phyloP scores from a whole-genome alignment of 2,329 filamentous ascomycete species.

The Tolypocladium ophioglossoides region DNA sequence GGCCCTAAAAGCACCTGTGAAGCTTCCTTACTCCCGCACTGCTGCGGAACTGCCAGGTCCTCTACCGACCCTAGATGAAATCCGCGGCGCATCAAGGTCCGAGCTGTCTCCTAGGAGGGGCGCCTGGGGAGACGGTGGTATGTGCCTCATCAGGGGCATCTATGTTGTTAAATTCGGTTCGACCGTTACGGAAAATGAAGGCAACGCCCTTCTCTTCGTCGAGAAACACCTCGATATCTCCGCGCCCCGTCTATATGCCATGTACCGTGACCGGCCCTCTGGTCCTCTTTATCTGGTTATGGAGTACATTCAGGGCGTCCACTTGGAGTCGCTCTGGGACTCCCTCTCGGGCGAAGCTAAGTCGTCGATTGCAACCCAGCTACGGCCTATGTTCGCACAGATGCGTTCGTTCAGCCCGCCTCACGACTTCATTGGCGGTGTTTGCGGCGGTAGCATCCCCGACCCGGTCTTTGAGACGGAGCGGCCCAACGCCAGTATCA shows the following conservation, averaged over 20 bases:
- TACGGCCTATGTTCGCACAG: slow-evolving; percentile 1
- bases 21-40: slow-evolving; percentile 2
- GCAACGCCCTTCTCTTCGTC: slow-evolving; percentile 6
- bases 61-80: slow-evolving; percentile 1
- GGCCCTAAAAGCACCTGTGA: background rate
- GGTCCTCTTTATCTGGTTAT: slow-evolving; percentile 4
- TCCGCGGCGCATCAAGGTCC: slow-evolving; percentile 1
- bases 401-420: background rate
- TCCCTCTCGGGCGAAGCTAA: slow-evolving; percentile 4
- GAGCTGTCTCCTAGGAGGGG: slow-evolving; percentile 2
- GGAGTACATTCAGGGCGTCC: slow-evolving; percentile 1
- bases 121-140: too few relatives aligned
- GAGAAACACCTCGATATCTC: slow-evolving; percentile 1
- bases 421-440: background rate
- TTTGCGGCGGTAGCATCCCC: background rate
- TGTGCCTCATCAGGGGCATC: background rate
- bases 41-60: slow-evolving; percentile 3
- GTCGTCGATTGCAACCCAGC: slow-evolving; percentile 2
- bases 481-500: slow-evolving; percentile 1
- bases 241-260: slow-evolving; percentile 4
- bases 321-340: background rate
- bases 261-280: slow-evolving; percentile 3
- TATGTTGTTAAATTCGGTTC: slow-evolving; percentile 4
- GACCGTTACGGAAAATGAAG: slow-evolving; percentile 5
- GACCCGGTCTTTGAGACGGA: background rate